Conservation (phyloP, 352 stramenopile species). For the Phytophthora lateralis region DNA sequence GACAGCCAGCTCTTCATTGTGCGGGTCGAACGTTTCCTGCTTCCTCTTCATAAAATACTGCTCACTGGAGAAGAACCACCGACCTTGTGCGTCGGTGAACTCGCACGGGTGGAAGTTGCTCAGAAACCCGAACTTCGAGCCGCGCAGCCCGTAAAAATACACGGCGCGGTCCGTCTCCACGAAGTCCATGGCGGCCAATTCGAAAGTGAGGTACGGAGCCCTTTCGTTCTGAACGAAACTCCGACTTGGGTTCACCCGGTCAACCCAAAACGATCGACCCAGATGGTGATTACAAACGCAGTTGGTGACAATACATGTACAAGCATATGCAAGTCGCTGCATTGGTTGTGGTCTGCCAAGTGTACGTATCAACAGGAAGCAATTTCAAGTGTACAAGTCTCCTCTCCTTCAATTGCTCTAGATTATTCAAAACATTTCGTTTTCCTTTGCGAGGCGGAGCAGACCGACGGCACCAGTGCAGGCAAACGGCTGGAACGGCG, state of each 20-base stretch:
- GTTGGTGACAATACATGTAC: too few species aligned
- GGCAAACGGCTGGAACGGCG: slow-evolving; percentile 64
- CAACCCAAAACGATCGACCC: slow-evolving; percentile 1
- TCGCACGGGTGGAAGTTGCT: slow-evolving; percentile 71
- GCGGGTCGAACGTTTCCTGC: slow-evolving; percentile 64
- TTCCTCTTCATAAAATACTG: slow-evolving; percentile 81
- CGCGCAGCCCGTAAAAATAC: slow-evolving; percentile 61
- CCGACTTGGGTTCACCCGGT: background rate
- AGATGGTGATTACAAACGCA: background rate
- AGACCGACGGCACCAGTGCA: slow-evolving; percentile 65
- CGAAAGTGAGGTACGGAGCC: background rate
- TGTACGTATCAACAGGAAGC: too few species aligned
- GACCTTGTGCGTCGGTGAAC: slow-evolving; percentile 43
- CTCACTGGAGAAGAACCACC: slow-evolving; percentile 64
- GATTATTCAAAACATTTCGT: slow-evolving; percentile 69
- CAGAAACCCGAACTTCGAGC: slow-evolving; percentile 48
- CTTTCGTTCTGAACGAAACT: background rate
- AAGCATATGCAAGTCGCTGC: too few species aligned
- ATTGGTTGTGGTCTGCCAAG: too few species aligned
- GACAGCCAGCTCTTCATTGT: slow-evolving; percentile 45
- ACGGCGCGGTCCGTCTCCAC: slow-evolving; percentile 45
- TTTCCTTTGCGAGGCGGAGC: slow-evolving; percentile 73
- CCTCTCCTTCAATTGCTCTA: slow-evolving; percentile 1
- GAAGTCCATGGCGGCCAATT: slow-evolving; percentile 24
- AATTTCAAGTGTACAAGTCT: too few species aligned